Evolutionary conservation across 768 basidiomycete species (phyloP), one percentile per base, ranked within the genome.

Genomic region (Boletales sp.): DNA sequence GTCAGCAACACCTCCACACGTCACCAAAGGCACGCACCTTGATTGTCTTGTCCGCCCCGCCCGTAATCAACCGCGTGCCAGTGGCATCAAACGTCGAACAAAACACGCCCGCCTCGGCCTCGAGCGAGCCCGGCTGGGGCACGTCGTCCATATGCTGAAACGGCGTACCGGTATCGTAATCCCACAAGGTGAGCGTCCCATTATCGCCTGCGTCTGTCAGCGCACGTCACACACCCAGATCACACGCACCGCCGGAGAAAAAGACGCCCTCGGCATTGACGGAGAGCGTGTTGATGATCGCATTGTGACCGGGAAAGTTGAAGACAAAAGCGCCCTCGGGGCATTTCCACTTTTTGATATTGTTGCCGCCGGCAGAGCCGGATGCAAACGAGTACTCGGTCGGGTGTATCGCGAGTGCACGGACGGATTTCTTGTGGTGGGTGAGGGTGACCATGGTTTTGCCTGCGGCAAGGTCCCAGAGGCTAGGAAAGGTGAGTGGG

Each of bases 321-420:
- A 89, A 91, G 4, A 98, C 95, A 57, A 99, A 98, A 3, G 82
- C 69, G 41, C 96, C 96, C 56, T 97, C 92, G 6, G 96, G 96
- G 60, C 93, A 97, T 61, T 95, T 96, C 95, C 95, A 99, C 68
- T 98, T 98, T 66, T 99, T 99, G 74, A 99, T 97, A 69, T 98
- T 98, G 75, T 97, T 97, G 1, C 94, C 96, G n/a, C 96, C 96
- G 0, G 95, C 90, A 21, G 91, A 94, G 43, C 90, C 96, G 4
- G 87, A 88, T 2, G 94, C 96, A 63, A 99, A 99, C 31, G 87
- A 89, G 74, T 94, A 98, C 61, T 98, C 96, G 5, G 90, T 92
- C 1, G 95, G 95, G 65, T 97, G 94, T 48, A 99, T 85, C 5
- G 95, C 89, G 42, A 99, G 77, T 0, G 95, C 84, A 50, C 96